Base-by-base conservation (phyloP, 1,139 yeast genomes). In the Yamadazyma sp. region DNA sequence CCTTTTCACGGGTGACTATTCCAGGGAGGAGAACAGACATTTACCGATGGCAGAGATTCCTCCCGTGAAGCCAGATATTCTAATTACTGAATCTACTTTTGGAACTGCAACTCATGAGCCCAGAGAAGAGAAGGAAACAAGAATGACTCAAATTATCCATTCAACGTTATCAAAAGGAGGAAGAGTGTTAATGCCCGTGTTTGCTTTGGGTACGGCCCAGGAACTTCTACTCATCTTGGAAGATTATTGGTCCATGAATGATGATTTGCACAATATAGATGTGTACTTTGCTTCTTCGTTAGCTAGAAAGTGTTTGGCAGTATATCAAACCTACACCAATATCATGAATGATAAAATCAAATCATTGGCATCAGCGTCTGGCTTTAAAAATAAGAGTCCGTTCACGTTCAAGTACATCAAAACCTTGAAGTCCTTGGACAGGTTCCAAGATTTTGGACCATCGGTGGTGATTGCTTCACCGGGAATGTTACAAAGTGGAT, bases 51-150 rank as follows among this genome's bases (percentile, higher is more conserved):
- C 98, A 0, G 98, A 94, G 61, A 82, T 92, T 1, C 99, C 99
- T 0, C 87, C 94, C 1, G 73, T 76, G 26, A 76, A 85, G 45
- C 97, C 98, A 0, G 97, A 94, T 62, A 77, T 92, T 32, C 70
- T 94, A 35, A 90, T 92, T 51, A 86, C 95, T 1, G 99, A 92
- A 60, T 86, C 97, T 3, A 92, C 99, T 0, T 92, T 90, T 59
- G 99, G 98, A 37, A 94, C 98, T 0, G 97, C 97, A 36, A 88
- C 96, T 0, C 96, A 90, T 57, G 96, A 89, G 56, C 95, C 97
- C 2, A 70, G 97, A 47, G 62, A 76, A 16, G 96, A 87, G 44
- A 84, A 92, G 58, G 98, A 92, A 57, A 70, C 78, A 11, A 76
- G 92, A 52, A 67, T 92, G 50, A 87, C 95, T 3, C 82, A 80